Evolutionary conservation across 176 grass and related monocot genomes (phyloP).

Genomic region (Carex cristatella): DNA sequence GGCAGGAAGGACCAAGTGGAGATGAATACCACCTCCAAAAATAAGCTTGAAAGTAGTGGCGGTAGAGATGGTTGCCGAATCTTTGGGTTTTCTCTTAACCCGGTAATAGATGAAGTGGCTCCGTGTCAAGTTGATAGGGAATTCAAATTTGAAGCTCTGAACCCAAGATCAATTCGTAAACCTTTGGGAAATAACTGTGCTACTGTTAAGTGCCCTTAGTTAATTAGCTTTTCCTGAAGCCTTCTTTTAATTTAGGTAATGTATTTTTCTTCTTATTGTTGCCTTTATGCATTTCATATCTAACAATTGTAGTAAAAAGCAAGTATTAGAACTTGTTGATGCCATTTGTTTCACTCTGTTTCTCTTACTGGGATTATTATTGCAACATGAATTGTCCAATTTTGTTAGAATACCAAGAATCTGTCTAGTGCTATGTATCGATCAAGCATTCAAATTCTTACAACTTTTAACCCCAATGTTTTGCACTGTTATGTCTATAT

Average conservation of each 20-base stretch:
- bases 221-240: slow-evolving; percentile 1
- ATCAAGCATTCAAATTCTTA: neutral
- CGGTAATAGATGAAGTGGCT: slow-evolving; percentile 10
- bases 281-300: neutral
- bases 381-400: neutral
- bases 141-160: slow-evolving; percentile 16
- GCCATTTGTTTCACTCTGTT: neutral
- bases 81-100: slow-evolving; percentile 20
- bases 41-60: neutral
- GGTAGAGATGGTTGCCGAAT: slow-evolving; percentile 20
- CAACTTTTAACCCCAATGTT: neutral
- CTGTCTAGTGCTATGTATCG: neutral
- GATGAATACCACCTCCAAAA: neutral
- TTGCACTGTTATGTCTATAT: neutral
- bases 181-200: slow-evolving; percentile 22
- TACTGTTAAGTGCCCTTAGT: slow-evolving; percentile 19
- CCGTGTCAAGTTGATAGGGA: slow-evolving; percentile 1
- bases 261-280: neutral
- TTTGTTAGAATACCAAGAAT: neutral
- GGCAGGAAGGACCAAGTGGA: slow-evolving; percentile 1
- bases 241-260: slow-evolving; percentile 14
- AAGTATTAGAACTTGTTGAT: neutral
- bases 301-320: neutral
- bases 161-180: neutral
- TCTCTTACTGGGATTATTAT: neutral